Conservation (phyloP, 257 asterid species). For the Cynanchum wilfordii region DNA sequence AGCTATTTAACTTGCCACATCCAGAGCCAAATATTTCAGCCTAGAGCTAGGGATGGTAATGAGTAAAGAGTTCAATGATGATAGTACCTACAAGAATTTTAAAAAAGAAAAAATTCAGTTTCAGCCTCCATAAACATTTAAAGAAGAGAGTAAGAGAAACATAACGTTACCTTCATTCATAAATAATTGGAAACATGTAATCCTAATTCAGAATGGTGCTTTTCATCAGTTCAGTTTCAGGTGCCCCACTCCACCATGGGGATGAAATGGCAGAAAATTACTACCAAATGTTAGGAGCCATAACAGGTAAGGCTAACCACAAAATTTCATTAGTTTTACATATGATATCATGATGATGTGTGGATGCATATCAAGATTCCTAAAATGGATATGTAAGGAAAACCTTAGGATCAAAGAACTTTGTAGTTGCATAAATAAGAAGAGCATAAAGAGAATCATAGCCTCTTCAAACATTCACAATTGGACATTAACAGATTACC, state of each 20-base stretch:
- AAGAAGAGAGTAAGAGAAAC: not conserved
- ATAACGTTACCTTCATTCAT: not conserved
- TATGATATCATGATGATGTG: not conserved
- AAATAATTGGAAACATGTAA: not conserved
- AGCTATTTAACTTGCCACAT: not conserved
- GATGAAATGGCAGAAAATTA: not conserved
- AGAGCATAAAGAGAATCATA: not conserved
- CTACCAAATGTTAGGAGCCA: not conserved
- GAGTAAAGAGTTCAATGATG: not conserved
- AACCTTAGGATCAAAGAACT: not conserved
- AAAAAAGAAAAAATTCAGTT: no score
- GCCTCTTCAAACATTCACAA: not conserved
- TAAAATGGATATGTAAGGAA: constrained; percentile 1
- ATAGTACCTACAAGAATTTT: not conserved
- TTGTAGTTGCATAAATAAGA: not conserved
- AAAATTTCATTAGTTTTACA: not conserved
- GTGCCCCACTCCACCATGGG: not conserved
- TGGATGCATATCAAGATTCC: constrained; percentile 1
- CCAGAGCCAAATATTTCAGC: not conserved
- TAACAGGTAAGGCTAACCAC: not conserved
- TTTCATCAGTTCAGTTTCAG: not conserved
- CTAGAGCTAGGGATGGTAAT: not conserved
- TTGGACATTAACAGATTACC: constrained; percentile 8
- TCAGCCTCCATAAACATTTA: not conserved
- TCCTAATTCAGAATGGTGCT: not conserved